A percentile compares a stretch with the other conserved stretches of the same genome.
These are phyloP conservation scores for Psophocarpus tetragonolobus DNA, from an alignment of 306 rosid species.

Conservation along the genomic window DNA sequence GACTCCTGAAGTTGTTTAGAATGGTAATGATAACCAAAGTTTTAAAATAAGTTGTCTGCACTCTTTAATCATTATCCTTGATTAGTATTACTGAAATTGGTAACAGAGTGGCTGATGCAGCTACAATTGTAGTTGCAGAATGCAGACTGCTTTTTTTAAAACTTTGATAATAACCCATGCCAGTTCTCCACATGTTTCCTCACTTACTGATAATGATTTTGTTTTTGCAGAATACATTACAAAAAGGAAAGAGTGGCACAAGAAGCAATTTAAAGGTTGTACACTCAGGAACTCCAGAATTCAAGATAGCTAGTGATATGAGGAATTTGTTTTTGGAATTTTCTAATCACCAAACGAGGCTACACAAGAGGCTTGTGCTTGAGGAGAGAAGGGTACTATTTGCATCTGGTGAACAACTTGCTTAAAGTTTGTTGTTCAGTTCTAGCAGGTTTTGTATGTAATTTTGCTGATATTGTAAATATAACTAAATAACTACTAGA, in stretches of 20 bases:
- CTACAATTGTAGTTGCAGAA: neutral
- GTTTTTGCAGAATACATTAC: conserved; percentile 37
- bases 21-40: neutral
- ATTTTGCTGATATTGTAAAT: neutral
- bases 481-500: neutral
- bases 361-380: conserved; percentile 49
- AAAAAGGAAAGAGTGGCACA: neutral
- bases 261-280: conserved; percentile 51
- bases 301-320: conserved; percentile 43
- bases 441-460: neutral
- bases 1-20: neutral
- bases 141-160: too few species aligned
- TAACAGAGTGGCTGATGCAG: neutral
- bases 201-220: conserved; percentile 10
- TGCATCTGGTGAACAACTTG: neutral
- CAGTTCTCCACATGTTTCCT: neutral
- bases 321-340: conserved; percentile 51
- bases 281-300: conserved; percentile 45
- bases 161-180: neutral
- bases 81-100: neutral
- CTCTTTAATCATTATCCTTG: neutral
- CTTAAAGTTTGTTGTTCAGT: neutral
- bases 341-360: conserved; percentile 42
- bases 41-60: neutral
- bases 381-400: conserved; percentile 48